These are phyloP conservation scores for Kazachstania bromeliacearum DNA, from an alignment of 805 yeast species.

Conservation along the genomic window DNA sequence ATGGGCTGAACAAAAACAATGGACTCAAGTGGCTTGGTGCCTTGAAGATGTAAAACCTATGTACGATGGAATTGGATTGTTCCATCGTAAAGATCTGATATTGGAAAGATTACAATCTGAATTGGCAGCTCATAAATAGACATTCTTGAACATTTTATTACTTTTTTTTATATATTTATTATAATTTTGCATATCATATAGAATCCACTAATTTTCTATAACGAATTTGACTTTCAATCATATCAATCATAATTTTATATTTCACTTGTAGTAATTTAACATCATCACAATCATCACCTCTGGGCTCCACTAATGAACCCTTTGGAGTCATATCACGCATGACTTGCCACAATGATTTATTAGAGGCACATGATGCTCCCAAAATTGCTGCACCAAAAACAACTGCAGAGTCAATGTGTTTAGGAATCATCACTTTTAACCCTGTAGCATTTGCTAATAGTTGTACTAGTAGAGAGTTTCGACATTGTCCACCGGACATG, in stretches of 20 bases:
- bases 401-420: slow-evolving; percentile 94
- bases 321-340: slow-evolving; percentile 80
- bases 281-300: slow-evolving; percentile 43
- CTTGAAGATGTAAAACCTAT: slow-evolving; percentile 23
- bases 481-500: slow-evolving; percentile 95
- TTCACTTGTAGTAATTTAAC: slow-evolving; percentile 64
- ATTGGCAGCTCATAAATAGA: slow-evolving; percentile 2
- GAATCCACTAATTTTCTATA: slow-evolving; percentile 49
- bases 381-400: slow-evolving; percentile 92
- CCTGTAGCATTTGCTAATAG: slow-evolving; percentile 89
- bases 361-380: slow-evolving; percentile 74
- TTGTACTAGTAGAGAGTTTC: slow-evolving; percentile 83
- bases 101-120: slow-evolving; percentile 13
- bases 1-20: slow-evolving; percentile 40
- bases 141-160: not conserved
- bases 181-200: not conserved
- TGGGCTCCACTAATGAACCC: slow-evolving; percentile 71
- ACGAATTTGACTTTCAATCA: slow-evolving; percentile 69
- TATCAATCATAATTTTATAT: slow-evolving; percentile 79
- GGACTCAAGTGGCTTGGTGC: slow-evolving; percentile 28
- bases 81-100: slow-evolving; percentile 16
- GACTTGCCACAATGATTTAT: slow-evolving; percentile 63
- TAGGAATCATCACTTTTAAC: slow-evolving; percentile 82
- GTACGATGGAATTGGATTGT: slow-evolving; percentile 20
- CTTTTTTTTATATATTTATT: not conserved